Conservation (phyloP, 2,329 filamentous ascomycete species). For the Pseudopithomyces chartarum region DNA sequence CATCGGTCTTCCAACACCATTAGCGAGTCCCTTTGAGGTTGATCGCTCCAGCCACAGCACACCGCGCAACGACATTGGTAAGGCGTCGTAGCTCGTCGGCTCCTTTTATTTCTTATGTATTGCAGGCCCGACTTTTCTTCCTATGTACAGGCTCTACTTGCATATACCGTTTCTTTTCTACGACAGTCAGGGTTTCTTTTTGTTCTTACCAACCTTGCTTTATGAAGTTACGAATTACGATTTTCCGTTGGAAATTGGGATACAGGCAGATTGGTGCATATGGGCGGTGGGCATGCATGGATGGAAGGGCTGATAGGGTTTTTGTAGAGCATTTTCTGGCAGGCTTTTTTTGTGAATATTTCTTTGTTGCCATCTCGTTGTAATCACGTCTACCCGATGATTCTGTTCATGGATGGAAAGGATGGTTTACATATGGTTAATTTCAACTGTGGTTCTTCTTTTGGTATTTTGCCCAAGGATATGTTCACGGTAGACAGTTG, state of each 20-base stretch:
- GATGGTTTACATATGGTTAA: background rate
- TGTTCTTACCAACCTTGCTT: too few relatives aligned
- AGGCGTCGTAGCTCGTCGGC: constrained; percentile 10
- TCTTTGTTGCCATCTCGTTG: too few relatives aligned
- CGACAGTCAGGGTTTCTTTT: background rate
- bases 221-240: constrained; percentile 7
- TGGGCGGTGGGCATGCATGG: background rate
- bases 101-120: background rate
- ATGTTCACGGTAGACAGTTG: constrained; percentile 4
- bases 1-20: constrained; percentile 28
- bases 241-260: constrained; percentile 1
- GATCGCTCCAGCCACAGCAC: constrained; percentile 6
- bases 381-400: background rate
- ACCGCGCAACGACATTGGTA: constrained; percentile 13
- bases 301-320: background rate
- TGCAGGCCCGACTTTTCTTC: background rate
- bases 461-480: background rate
- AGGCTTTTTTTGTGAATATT: background rate
- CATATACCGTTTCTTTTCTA: background rate
- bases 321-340: background rate
- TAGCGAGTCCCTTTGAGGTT: constrained; percentile 27
- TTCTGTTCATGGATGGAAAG: background rate
- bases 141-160: background rate
- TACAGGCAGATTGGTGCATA: background rate
- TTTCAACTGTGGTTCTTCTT: background rate